Base-by-base conservation (phyloP, 305 asterid species). In the Fraxinus greggii region DNA sequence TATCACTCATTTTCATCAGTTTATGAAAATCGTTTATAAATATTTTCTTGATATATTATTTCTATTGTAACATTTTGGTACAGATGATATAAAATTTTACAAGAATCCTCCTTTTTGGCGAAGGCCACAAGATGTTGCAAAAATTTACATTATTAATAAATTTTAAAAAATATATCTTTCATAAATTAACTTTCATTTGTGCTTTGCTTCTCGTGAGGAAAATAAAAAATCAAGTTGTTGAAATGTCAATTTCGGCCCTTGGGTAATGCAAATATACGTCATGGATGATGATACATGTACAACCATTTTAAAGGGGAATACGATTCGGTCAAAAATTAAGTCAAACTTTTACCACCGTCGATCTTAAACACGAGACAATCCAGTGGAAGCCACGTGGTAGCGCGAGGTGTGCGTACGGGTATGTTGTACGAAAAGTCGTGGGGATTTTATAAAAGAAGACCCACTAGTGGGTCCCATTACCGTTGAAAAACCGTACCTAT, bases 341-440 rank as follows among this genome's bases (percentile, higher is more conserved):
- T 23, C 59, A 21, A 31, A 8, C 5, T 10, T 6, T 38, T 86
- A 82, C 0, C 3, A 0, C 32, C 79, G 84, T 84, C 26, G 38
- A 19, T 26, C 5, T 10, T 0, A 0, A 24, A 51, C 78, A 80
- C 19, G 1, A 31, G 65, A 1, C 69, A 61, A 15, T 65, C 56
- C 9, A 4, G 1, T 13, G 13, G 12, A 10, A 10, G 63, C 83
- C 83, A 83, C 31, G 82, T 67, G 82, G 69, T 63, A 40, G 65
- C 21, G 32, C 65, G 86, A 84, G 85, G 84, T 15, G 75, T 6
- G 81, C 72, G 86, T 84, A 86, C 87, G 84, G 87, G 23, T 28
- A 6, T 51, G 73, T 24, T 29, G 87, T 86, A 86, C 86, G 84
- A 86, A 78, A 80, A 48, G n/a, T 24, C 23, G 19, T 40, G 26